These are phyloP conservation scores for Penicillium mononematosum DNA, from an alignment of 495 filamentous ascomycete species.

Conservation along the genomic window DNA sequence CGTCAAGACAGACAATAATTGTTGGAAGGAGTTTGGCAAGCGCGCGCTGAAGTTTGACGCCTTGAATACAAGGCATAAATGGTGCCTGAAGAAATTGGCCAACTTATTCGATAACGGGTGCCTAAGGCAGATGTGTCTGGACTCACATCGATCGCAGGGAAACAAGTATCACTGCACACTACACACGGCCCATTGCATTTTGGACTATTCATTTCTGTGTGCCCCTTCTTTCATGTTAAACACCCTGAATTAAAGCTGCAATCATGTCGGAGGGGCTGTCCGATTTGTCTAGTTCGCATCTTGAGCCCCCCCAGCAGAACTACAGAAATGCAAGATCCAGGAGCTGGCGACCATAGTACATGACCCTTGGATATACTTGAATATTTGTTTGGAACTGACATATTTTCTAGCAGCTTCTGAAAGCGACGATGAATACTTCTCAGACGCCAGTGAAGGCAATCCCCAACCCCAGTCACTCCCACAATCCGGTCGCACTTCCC, in stretches of 20 bases:
- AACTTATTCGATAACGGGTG: neutral
- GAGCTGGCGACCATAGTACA: conserved; percentile 78
- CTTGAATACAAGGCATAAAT: conserved; percentile 5
- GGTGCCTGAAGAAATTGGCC: conserved; percentile 17
- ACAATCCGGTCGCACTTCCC: conserved; percentile 46
- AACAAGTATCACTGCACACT: conserved; percentile 29
- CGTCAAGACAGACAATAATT: conserved; percentile 25
- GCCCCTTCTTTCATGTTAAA: conserved; percentile 22
- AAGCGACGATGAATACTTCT: conserved; percentile 83
- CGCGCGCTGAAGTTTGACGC: conserved; percentile 20
- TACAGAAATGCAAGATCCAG: conserved; percentile 68
- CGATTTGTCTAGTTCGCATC: conserved; percentile 40
- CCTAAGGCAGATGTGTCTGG: conserved; percentile 39
- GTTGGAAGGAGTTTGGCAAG: conserved; percentile 28
- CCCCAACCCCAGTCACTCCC: conserved; percentile 35
- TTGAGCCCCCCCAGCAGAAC: conserved; percentile 66
- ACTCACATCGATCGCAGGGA: conserved; percentile 40
- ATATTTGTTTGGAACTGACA: conserved; percentile 3
- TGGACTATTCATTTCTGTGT: conserved; percentile 15
- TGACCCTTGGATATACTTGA: conserved; percentile 10
- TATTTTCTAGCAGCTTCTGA: conserved; percentile 49
- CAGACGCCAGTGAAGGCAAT: conserved; percentile 76
- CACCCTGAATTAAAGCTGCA: conserved; percentile 19
- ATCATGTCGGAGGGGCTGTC: conserved; percentile 45
- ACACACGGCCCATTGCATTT: conserved; percentile 22